These are phyloP conservation scores for Globisporangium mamillatum DNA, from an alignment of 352 stramenopile species.

Conservation along the genomic window DNA sequence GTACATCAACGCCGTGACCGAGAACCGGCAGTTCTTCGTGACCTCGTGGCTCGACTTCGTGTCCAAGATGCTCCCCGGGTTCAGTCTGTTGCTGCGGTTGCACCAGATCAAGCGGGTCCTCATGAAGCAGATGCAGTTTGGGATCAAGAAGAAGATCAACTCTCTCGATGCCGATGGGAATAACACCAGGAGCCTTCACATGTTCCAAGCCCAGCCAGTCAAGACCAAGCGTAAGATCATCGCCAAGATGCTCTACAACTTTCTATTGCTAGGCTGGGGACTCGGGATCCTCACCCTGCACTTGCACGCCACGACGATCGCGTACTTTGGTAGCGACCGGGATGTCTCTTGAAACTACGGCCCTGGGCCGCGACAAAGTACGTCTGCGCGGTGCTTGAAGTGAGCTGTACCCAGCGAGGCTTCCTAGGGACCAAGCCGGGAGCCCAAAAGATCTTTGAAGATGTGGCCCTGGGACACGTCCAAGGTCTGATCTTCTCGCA, in stretches of 20 bases:
- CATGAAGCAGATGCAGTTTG: constrained; percentile 8
- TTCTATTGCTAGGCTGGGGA: constrained; percentile 21
- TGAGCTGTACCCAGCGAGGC: constrained; percentile 11
- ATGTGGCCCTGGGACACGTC: constrained; percentile 2
- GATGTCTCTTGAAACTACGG: constrained; percentile 19
- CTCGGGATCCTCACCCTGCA: neutral
- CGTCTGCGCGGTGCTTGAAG: constrained; percentile 8
- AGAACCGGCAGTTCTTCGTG: constrained; percentile 16
- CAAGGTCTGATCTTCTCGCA: constrained; percentile 21
- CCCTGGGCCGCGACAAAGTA: constrained; percentile 24
- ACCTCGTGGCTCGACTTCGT: constrained; percentile 11
- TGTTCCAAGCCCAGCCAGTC: neutral
- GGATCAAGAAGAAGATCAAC: neutral
- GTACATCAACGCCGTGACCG: constrained; percentile 8
- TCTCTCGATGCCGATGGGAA: neutral
- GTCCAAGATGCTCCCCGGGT: constrained; percentile 10
- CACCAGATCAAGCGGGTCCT: constrained; percentile 12
- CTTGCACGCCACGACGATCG: constrained; percentile 18
- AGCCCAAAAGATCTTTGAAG: neutral
- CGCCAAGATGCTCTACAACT: constrained; percentile 3
- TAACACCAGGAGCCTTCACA: neutral
- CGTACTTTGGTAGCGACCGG: constrained; percentile 1
- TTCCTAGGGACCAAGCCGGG: neutral
- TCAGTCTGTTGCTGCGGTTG: constrained; percentile 10
- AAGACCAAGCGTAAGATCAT: constrained; percentile 1